Conservation (phyloP, 129 eudicot species). For the Helichrysum umbraculigerum region DNA sequence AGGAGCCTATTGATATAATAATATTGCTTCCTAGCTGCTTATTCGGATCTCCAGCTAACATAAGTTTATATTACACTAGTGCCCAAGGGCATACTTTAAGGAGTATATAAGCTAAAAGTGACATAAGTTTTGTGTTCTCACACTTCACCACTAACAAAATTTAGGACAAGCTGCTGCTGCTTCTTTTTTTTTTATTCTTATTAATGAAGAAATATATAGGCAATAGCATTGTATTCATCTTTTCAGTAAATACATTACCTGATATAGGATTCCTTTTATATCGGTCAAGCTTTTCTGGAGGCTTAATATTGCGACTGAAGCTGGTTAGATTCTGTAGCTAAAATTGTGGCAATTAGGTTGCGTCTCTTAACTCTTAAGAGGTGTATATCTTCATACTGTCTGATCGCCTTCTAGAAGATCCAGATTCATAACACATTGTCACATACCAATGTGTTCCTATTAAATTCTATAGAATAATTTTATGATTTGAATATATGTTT, state of each 20-base stretch:
- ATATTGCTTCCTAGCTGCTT: not conserved
- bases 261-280: not conserved
- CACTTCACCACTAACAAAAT: not conserved
- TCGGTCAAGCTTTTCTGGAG: not conserved
- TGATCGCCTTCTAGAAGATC: not conserved
- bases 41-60: not conserved
- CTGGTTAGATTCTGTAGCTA: not conserved
- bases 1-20: not conserved
- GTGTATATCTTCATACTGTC: not conserved
- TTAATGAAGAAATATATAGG: not conserved
- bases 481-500: not conserved
- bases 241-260: not conserved
- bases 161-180: not conserved
- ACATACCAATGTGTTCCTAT: not conserved
- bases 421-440: too few species aligned
- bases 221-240: not conserved
- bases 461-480: not conserved
- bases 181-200: not conserved
- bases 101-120: slow-evolving; percentile 9
- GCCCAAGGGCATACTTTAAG: not conserved
- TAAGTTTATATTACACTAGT: not conserved
- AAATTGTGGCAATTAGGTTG: not conserved
- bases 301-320: not conserved
- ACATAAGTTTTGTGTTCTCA: not conserved
- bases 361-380: not conserved